A percentile compares a stretch with the other conserved stretches of the same genome.
Conservation (phyloP, 345 rosid genomes). For the Eucalyptus polyanthemos region DNA sequence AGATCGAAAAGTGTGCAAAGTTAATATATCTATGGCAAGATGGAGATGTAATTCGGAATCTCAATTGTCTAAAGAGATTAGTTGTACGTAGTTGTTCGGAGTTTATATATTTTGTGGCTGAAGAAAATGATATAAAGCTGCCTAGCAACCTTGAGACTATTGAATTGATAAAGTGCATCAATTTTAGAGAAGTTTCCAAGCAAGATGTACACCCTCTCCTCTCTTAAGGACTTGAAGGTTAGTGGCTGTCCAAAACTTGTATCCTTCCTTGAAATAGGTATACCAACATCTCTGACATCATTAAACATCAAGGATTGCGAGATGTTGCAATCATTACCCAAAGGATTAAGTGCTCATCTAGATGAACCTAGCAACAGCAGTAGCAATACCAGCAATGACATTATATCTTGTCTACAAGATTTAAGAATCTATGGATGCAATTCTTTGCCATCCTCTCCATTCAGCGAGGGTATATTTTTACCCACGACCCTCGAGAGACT, state of each 20-base stretch:
- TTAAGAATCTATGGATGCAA: too few species aligned
- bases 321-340: too few species aligned
- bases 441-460: too few species aligned
- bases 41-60: fast-evolving
- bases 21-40: not conserved
- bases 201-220: not conserved
- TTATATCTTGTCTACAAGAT: too few species aligned
- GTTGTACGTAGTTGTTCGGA: fast-evolving
- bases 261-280: fast-evolving
- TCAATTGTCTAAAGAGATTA: not conserved
- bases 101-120: not conserved
- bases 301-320: fast-evolving
- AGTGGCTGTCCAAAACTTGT: fast-evolving
- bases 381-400: too few species aligned
- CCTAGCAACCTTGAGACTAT: too few species aligned
- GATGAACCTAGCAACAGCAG: too few species aligned
- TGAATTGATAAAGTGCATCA: fast-evolving
- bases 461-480: too few species aligned
- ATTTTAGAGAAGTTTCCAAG: not conserved
- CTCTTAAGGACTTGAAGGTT: fast-evolving
- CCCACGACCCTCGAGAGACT: too few species aligned
- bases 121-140: fast-evolving
- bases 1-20: fast-evolving
- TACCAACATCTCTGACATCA: fast-evolving
- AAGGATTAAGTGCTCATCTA: too few species aligned